These are phyloP conservation scores for Streptanthus diversifolius DNA, from an alignment of 345 rosid species.

Conservation along the genomic window DNA sequence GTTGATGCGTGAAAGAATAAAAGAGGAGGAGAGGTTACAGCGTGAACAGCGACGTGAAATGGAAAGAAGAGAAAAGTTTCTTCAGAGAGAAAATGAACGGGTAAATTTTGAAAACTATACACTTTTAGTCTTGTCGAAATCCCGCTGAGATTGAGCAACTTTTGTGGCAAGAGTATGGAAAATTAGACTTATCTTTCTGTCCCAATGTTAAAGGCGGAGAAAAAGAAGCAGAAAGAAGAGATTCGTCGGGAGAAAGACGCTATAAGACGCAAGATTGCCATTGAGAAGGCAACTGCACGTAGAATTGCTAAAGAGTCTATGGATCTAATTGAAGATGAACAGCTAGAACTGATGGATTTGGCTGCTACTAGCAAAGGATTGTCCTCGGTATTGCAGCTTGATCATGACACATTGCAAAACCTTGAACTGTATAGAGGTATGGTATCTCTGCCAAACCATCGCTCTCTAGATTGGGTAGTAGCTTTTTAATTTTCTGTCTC, in stretches of 20 bases:
- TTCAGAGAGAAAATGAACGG: conserved; percentile 70
- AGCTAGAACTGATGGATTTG: conserved; percentile 96
- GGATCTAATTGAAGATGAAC: conserved; percentile 99
- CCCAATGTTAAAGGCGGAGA: conserved; percentile 67
- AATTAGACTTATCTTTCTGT: conserved; percentile 11
- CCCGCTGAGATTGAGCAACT: conserved; percentile 10
- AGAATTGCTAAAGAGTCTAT: conserved; percentile 93
- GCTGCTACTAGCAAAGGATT: conserved; percentile 86
- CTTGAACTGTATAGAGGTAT: conserved; percentile 86
- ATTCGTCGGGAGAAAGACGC: conserved; percentile 84
- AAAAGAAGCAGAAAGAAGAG: conserved; percentile 81
- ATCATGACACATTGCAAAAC: conserved; percentile 73
- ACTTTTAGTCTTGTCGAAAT: background rate
- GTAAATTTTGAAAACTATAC: conserved; percentile 40
- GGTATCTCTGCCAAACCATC: background rate
- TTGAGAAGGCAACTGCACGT: conserved; percentile 98
- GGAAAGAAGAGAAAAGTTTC: conserved; percentile 86
- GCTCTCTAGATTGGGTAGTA: background rate
- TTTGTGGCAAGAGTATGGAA: background rate
- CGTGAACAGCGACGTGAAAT: conserved; percentile 93
- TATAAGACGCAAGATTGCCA: conserved; percentile 75
- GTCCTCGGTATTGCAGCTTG: conserved; percentile 69
- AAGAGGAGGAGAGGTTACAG: conserved; percentile 82
- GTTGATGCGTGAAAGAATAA: conserved; percentile 85
- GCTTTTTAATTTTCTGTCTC: background rate